Evolutionary conservation across 306 rosid species (phyloP).

Genomic region (Mimosa pudica): DNA sequence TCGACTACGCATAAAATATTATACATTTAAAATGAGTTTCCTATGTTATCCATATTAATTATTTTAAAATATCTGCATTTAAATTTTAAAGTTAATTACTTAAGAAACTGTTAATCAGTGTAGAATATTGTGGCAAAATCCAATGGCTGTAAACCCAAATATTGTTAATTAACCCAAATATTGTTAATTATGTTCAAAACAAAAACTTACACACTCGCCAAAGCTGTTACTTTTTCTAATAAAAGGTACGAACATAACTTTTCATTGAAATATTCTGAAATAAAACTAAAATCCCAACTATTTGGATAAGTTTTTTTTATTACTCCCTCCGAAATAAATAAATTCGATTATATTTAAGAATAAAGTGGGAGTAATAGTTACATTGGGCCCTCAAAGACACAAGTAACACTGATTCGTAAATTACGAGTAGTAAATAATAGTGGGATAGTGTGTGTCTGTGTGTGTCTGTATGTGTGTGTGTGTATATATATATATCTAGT

Average conservation of each 20-base stretch:
- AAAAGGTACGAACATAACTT: background rate
- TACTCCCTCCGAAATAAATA: no score
- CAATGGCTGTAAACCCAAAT: background rate
- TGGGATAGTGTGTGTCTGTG: no score
- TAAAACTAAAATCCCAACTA: background rate
- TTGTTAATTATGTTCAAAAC: background rate
- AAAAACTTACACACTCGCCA: background rate
- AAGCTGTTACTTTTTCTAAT: background rate
- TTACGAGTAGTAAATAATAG: background rate
- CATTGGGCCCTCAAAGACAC: background rate
- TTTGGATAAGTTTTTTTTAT: no score
- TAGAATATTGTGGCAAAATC: background rate
- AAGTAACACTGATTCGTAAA: background rate
- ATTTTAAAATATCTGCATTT: no score
- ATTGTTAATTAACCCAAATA: background rate
- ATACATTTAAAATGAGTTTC: no score
- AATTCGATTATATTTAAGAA: no score
- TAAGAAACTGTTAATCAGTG: background rate
- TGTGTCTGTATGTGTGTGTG: no score
- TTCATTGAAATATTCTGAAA: background rate
- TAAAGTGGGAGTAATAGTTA: background rate
- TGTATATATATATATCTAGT: background rate
- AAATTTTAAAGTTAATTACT: no score
- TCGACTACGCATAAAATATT: no score
- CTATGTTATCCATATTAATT: no score